Base-by-base conservation (phyloP, 192 early-diverging fungal genomes). In the Gonapodya prolifera region DNA sequence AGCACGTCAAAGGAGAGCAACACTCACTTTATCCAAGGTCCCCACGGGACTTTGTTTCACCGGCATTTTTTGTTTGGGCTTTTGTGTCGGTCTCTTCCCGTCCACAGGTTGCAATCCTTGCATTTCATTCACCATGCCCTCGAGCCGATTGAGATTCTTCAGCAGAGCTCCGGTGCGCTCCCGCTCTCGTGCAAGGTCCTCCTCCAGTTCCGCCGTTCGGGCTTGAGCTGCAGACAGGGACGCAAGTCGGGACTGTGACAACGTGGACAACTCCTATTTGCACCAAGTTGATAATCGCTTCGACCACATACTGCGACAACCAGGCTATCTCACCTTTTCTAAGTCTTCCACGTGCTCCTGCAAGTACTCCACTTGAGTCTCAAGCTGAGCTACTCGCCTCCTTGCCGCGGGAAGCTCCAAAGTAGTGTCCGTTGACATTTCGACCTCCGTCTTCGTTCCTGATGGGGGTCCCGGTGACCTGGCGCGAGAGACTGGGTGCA, bases 261-360 rank as follows among this genome's bases (percentile, higher is more conserved):
- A 35, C n/a, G 78, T 35, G 2, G 69, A 34, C 35, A 75, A 23
- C 31, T 75, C 73, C 73, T 75, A n/a, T 16, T 13, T 34, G 73
- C 35, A n/a, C 31, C 2, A 2, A 23, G 73, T n/a, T 16, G n/a
- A 23, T 16, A 61, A 61, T 23, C 23, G 8, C 23, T 23, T 8
- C 8, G 45, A 61, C 45, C 23, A 61, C 45, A 16, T 61, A 61
- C 45, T 23, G 23, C 45, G 8, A 61, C 45, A 16, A 8, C 45
- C 8, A 61, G 8, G 45, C 23, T 16, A 23, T 16, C 73, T 75
- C 32, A 83, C 82, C 35, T 82, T 82, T 76, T 89, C 87, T 2
- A 89, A 79, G 2, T 70, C 35, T 30, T 87, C 83, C 2, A 85
- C 81, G 75, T 89, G 87, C 35, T 87, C 85, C 35, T 88, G 85